Percentiles rank a stretch among this genome's conserved stretches.
Evolutionary conservation across 768 basidiomycete species (phyloP).

Genomic region (Suillus placidus): DNA sequence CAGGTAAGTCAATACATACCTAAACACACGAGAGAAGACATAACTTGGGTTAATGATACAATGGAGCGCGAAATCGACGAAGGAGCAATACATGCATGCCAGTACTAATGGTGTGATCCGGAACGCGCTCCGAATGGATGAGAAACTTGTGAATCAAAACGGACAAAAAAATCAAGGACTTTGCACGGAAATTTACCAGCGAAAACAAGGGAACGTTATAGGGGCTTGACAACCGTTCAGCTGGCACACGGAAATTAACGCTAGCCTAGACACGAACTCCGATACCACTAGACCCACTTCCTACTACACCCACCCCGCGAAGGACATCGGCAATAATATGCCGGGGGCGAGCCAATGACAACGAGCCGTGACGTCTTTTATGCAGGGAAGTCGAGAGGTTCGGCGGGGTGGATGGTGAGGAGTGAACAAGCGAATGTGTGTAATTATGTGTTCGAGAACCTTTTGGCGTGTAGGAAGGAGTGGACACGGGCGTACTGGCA

Average conservation of each 20-base stretch:
- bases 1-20: neutral
- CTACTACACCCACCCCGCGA: conserved; percentile 46
- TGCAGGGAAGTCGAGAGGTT: conserved; percentile 9
- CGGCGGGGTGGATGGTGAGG: conserved; percentile 17
- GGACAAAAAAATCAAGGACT: neutral
- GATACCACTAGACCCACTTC: conserved; percentile 12
- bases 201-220: neutral
- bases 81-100: neutral
- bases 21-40: neutral
- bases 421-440: conserved; percentile 13
- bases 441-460: conserved; percentile 1
- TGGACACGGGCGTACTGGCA: conserved; percentile 4
- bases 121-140: neutral
- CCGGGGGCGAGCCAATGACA: conserved; percentile 20
- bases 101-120: neutral
- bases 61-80: neutral
- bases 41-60: neutral
- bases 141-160: neutral
- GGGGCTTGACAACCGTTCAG: neutral
- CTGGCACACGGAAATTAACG: neutral
- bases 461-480: conserved; percentile 15
- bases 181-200: neutral
- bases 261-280: conserved; percentile 1
- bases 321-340: conserved; percentile 41
- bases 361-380: conserved; percentile 18